These are phyloP conservation scores for Caryopteris hybrid DNA, from an alignment of 305 asterid genomes.

Conservation along the genomic window DNA sequence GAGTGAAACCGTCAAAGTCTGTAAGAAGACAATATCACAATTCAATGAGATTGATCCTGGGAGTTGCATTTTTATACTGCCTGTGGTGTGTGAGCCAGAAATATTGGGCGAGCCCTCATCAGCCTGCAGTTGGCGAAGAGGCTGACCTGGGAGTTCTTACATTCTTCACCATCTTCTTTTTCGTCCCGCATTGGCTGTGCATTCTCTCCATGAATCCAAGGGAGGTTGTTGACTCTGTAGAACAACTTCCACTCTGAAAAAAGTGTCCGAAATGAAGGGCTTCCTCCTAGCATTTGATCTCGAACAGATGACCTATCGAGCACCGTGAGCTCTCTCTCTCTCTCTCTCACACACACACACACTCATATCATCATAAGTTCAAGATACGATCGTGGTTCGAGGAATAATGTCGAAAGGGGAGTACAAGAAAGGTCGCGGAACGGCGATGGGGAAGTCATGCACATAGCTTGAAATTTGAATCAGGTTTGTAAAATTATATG, in stretches of 20 bases:
- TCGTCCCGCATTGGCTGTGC: conserved; percentile 76
- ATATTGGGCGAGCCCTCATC: conserved; percentile 61
- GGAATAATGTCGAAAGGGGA: no score
- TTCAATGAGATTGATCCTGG: conserved; percentile 41
- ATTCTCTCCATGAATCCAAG: conserved; percentile 66
- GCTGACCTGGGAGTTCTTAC: conserved; percentile 86
- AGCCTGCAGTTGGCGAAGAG: conserved; percentile 91
- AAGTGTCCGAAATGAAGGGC: background rate
- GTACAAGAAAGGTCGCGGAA: no score
- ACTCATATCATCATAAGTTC: no score
- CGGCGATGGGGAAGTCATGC: no score
- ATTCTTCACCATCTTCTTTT: conserved; percentile 58
- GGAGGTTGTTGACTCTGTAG: conserved; percentile 30
- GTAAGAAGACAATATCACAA: conserved; percentile 29
- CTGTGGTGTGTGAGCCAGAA: conserved; percentile 83
- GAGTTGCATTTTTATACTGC: conserved; percentile 48
- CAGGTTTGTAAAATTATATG: no score
- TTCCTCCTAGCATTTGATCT: no score
- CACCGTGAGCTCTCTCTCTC: no score
- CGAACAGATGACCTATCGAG: no score
- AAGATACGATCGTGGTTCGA: no score
- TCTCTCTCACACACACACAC: no score
- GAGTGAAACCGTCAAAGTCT: conserved; percentile 46
- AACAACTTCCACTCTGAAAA: conserved; percentile 48
- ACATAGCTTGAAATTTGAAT: no score